These are phyloP conservation scores for Passiflora organensis DNA, from an alignment of 345 rosid genomes.

Conservation along the genomic window DNA sequence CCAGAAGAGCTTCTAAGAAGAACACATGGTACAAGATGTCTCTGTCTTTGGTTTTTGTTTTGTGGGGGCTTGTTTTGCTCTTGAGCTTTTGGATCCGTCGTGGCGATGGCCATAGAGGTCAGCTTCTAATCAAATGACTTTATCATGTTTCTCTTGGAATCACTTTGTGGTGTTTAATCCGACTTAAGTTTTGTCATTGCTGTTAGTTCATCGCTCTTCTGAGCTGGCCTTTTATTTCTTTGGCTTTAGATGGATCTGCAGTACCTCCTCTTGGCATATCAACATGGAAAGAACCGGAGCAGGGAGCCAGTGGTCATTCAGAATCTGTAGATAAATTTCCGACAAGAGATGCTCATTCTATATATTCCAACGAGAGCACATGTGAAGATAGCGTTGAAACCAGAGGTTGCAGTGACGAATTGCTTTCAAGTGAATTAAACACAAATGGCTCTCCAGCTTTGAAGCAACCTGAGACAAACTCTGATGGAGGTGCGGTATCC, in stretches of 20 bases:
- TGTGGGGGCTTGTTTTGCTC: conserved; percentile 71
- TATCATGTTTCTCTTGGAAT: too few relatives aligned
- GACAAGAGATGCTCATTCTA: conserved; percentile 19
- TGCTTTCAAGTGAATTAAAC: conserved; percentile 22
- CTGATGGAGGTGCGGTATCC: conserved; percentile 21
- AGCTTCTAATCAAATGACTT: conserved; percentile 1
- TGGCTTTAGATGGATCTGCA: conserved; percentile 43
- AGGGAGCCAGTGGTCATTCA: conserved; percentile 8
- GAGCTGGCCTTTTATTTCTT: neutral
- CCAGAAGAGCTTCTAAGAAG: conserved; percentile 52
- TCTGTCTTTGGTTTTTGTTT: conserved; percentile 55
- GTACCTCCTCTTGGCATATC: conserved; percentile 28
- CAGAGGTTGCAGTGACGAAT: conserved; percentile 13
- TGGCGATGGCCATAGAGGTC: conserved; percentile 60
- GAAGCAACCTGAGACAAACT: conserved; percentile 21
- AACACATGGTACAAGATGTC: conserved; percentile 46
- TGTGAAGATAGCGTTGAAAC: conserved; percentile 20
- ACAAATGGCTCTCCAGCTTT: conserved; percentile 13
- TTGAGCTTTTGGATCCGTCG: conserved; percentile 58
- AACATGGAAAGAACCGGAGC: conserved; percentile 25
- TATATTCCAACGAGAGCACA: conserved; percentile 17
- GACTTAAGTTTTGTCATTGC: too few relatives aligned
- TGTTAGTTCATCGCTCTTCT: neutral
- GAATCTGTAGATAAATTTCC: conserved; percentile 24
- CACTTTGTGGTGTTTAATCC: too few relatives aligned